A percentile compares a stretch with the other conserved stretches of the same genome.
phyloP scores from a whole-genome alignment of 1,139 yeast genomes.

The Yarrowia galli region DNA sequence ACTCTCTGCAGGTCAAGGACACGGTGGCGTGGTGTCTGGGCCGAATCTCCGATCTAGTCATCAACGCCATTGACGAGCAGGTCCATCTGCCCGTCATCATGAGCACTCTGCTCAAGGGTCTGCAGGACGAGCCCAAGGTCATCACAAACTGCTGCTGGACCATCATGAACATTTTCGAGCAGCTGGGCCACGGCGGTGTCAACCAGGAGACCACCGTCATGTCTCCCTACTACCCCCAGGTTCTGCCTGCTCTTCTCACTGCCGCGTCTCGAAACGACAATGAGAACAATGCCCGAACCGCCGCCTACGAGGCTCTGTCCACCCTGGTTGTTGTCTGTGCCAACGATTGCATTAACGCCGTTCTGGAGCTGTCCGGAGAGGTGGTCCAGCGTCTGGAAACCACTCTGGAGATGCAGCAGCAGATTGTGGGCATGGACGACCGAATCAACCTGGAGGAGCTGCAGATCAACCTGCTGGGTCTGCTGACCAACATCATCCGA shows the following conservation, averaged over 20 bases:
- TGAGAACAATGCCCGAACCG: constrained; percentile 88
- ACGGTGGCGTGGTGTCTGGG: constrained; percentile 99
- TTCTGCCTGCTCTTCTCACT: constrained; percentile 74
- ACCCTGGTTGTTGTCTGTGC: constrained; percentile 80
- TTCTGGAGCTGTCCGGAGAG: constrained; percentile 76
- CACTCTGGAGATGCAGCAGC: constrained; percentile 63
- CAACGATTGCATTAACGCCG: constrained; percentile 69
- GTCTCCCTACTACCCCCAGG: constrained; percentile 72
- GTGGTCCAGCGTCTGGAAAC: constrained; percentile 74
- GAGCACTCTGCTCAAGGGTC: constrained; percentile 75
- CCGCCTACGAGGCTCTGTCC: constrained; percentile 93
- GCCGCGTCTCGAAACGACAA: constrained; percentile 78
- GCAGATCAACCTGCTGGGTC: constrained; percentile 84
- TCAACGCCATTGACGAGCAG: constrained; percentile 74
- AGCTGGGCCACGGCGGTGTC: constrained; percentile 68
- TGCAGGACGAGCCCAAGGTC: constrained; percentile 89
- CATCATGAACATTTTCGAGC: constrained; percentile 87
- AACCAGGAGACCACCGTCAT: constrained; percentile 64
- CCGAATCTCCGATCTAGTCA: constrained; percentile 87
- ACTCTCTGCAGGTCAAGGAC: constrained; percentile 84
- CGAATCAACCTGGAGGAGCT: constrained; percentile 83
- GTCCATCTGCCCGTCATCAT: constrained; percentile 72
- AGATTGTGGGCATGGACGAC: constrained; percentile 63
- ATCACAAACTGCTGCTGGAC: constrained; percentile 98
- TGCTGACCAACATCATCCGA: constrained; percentile 86